Conservation (phyloP, 441 rosid species). For the Adansonia rubrostipa region DNA sequence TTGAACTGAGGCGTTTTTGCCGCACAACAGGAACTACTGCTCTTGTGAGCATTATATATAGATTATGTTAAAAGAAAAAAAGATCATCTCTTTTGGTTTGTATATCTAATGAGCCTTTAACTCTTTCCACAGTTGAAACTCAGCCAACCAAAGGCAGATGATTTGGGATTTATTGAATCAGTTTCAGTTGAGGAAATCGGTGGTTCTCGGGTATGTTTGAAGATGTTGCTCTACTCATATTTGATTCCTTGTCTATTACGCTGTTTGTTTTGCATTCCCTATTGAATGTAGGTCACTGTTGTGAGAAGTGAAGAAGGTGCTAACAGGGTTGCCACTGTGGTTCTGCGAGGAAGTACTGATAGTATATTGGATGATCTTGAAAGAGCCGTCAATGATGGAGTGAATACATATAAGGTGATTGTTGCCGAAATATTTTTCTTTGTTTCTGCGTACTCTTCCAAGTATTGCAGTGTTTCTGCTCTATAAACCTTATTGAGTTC, state of each 20-base stretch:
- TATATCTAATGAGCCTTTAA: constrained; percentile 24
- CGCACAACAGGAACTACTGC: constrained; percentile 97
- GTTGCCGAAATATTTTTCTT: constrained; percentile 16
- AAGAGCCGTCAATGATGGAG: constrained; percentile 99
- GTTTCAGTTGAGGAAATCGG: constrained; percentile 97
- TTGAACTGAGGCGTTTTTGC: constrained; percentile 95
- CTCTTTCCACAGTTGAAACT: constrained; percentile 77
- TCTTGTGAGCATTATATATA: constrained; percentile 53
- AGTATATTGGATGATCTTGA: constrained; percentile 99
- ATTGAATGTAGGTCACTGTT: constrained; percentile 66
- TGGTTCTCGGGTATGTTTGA: constrained; percentile 80
- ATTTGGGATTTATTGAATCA: constrained; percentile 89
- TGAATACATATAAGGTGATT: constrained; percentile 90
- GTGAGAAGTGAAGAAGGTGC: constrained; percentile 97
- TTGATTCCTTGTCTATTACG: constrained; percentile 6
- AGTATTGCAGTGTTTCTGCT: constrained; percentile 18
- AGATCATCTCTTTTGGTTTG: constrained; percentile 17
- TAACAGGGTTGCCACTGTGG: constrained; percentile 86
- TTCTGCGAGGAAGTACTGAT: constrained; percentile 95
- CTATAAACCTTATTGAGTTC: constrained; percentile 7
- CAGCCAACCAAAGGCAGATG: constrained; percentile 84
- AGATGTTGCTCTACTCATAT: constrained; percentile 13
- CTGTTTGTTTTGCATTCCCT: constrained; percentile 18
- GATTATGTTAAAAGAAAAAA: constrained; percentile 13
- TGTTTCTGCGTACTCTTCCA: background rate